Percentiles rank a stretch among this genome's conserved stretches.
Evolutionary conservation across 148 eudicot genomes (phyloP).

Genomic region (Fagopyrum homotropicum): DNA sequence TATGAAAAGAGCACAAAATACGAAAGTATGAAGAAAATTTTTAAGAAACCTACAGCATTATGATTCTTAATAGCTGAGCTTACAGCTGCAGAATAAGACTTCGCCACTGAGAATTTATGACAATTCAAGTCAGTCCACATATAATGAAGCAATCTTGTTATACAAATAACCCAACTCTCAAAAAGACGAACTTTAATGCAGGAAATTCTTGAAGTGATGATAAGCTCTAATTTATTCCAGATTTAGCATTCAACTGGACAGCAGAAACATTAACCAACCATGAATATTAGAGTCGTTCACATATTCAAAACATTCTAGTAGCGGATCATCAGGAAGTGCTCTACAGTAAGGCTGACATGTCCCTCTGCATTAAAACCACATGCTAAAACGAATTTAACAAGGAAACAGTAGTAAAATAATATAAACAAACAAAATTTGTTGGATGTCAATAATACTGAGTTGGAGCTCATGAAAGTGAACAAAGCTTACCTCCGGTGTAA

Average conservation of each 20-base stretch:
- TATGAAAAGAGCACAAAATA: background rate
- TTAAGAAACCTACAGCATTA: slow-evolving; percentile 45
- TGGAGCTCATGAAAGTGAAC: slow-evolving; percentile 2
- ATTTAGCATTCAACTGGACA: background rate
- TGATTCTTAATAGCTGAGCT: slow-evolving; percentile 48
- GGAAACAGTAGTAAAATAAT: slow-evolving; percentile 8
- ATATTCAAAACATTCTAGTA: slow-evolving; percentile 76
- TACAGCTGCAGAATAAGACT: slow-evolving; percentile 50
- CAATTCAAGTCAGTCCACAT: background rate
- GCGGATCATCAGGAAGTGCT: slow-evolving; percentile 85
- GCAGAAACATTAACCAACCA: slow-evolving; percentile 33
- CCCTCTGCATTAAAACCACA: slow-evolving; percentile 46
- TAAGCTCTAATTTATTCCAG: background rate
- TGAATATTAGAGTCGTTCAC: slow-evolving; percentile 36
- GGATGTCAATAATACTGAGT: background rate
- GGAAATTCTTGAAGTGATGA: background rate
- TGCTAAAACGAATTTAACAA: background rate
- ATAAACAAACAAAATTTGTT: background rate
- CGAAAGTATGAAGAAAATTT: background rate
- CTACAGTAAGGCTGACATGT: slow-evolving; percentile 91
- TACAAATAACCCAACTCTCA: background rate
- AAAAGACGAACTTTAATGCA: background rate
- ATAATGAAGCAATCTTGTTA: background rate
- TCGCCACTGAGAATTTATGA: slow-evolving; percentile 43
- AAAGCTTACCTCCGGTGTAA: slow-evolving; percentile 61